These are phyloP conservation scores for Epichloe bromicola DNA, from an alignment of 2,329 filamentous ascomycete species.

Conservation along the genomic window DNA sequence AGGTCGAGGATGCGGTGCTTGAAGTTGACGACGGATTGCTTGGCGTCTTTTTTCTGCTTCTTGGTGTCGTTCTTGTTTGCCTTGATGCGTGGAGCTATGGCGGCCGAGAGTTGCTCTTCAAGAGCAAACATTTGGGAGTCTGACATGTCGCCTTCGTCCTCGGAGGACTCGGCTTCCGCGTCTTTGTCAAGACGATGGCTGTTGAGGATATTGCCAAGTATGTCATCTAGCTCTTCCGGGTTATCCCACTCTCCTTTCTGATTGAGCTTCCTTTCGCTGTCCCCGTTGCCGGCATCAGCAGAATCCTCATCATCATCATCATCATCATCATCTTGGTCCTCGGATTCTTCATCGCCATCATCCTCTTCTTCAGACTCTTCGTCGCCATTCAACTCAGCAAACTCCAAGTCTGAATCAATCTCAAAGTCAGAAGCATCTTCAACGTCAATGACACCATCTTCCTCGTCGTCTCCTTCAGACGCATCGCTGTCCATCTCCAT, in stretches of 20 bases:
- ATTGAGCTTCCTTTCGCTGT: constrained; percentile 26
- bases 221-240: constrained; percentile 49
- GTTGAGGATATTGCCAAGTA: constrained; percentile 65
- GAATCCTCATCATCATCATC: constrained; percentile 15
- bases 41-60: constrained; percentile 76
- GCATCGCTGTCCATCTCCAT: constrained; percentile 34
- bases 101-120: constrained; percentile 69
- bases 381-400: constrained; percentile 30
- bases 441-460: constrained; percentile 15
- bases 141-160: constrained; percentile 71
- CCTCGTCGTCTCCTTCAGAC: constrained; percentile 29
- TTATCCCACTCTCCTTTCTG: constrained; percentile 28
- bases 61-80: constrained; percentile 47
- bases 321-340: constrained; percentile 18
- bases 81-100: constrained; percentile 69
- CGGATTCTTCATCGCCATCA: constrained; percentile 17
- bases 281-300: constrained; percentile 30
- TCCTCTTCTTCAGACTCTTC: constrained; percentile 21
- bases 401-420: constrained; percentile 36
- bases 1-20: constrained; percentile 89
- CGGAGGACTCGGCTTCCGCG: constrained; percentile 39
- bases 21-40: constrained; percentile 82
- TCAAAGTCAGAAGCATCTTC: constrained; percentile 7
- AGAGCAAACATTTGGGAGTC: constrained; percentile 91
- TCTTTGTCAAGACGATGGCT: constrained; percentile 54